A percentile compares a stretch with the other conserved stretches of the same genome.
Evolutionary conservation across 306 rosid species (phyloP).

Genomic region (Cotoneaster glaucophyllus): DNA sequence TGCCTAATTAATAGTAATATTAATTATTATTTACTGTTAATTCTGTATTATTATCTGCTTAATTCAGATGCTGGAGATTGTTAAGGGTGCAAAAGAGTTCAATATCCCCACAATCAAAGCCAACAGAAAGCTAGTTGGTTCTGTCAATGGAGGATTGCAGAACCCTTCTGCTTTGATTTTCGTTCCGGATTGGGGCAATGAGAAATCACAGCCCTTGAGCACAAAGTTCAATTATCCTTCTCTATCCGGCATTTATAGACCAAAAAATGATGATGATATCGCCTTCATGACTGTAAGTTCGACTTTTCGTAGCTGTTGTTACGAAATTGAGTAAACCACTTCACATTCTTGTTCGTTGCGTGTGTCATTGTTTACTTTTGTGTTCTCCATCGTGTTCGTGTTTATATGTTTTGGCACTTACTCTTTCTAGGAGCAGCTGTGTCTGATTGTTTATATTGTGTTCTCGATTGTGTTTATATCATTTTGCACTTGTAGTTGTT

Average conservation of each 20-base stretch:
- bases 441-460: too few relatives aligned
- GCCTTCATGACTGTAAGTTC: constrained; percentile 59
- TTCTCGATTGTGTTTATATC: too few relatives aligned
- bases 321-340: too few relatives aligned
- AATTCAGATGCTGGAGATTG: constrained; percentile 42
- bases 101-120: constrained; percentile 51
- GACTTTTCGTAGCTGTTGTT: neutral
- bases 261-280: constrained; percentile 55
- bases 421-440: too few relatives aligned
- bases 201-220: neutral
- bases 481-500: too few relatives aligned
- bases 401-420: too few relatives aligned
- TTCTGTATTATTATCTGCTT: neutral
- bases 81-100: constrained; percentile 39
- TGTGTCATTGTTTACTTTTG: too few relatives aligned
- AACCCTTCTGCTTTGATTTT: constrained; percentile 54
- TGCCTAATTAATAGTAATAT: neutral
- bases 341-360: too few relatives aligned
- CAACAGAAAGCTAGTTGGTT: constrained; percentile 49
- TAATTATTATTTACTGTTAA: neutral
- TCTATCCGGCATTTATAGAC: constrained; percentile 28
- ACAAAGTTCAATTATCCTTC: constrained; percentile 46
- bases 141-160: constrained; percentile 51
- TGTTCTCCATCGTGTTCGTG: too few relatives aligned
- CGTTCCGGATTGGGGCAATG: constrained; percentile 37